A percentile compares a stretch with the other conserved stretches of the same genome.
These are phyloP conservation scores for Paxillus ammoniavirescens DNA, from an alignment of 768 basidiomycete genomes.

Conservation along the genomic window DNA sequence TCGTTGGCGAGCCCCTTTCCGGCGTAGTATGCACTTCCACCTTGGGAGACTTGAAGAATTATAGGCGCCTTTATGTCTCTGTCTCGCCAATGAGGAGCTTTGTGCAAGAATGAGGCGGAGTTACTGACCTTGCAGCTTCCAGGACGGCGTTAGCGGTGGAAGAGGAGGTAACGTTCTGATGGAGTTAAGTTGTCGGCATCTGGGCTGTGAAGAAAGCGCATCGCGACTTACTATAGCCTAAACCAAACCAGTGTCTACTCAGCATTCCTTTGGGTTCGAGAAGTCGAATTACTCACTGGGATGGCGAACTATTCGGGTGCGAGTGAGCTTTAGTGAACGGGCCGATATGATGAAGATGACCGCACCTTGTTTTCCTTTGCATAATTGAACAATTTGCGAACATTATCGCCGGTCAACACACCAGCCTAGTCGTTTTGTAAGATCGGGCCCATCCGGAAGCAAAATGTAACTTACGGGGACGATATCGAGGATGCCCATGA, in stretches of 20 bases:
- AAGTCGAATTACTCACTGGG: conserved; percentile 53
- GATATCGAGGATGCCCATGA: conserved; percentile 81
- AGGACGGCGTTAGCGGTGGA: conserved; percentile 93
- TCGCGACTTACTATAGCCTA: conserved; percentile 73
- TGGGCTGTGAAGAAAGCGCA: background rate
- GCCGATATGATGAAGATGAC: background rate
- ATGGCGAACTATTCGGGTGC: conserved; percentile 64
- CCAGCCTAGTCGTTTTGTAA: conserved; percentile 59
- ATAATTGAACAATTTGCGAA: conserved; percentile 93
- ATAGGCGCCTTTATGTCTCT: conserved; percentile 97
- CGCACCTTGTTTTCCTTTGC: conserved; percentile 83
- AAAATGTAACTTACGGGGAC: conserved; percentile 63
- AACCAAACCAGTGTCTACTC: conserved; percentile 1
- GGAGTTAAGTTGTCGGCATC: conserved; percentile 1
- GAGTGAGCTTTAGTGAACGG: conserved; percentile 10
- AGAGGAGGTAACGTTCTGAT: conserved; percentile 93
- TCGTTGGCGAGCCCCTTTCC: conserved; percentile 96
- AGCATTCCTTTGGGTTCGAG: background rate
- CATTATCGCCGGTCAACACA: conserved; percentile 93
- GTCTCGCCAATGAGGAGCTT: background rate
- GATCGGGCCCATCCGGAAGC: background rate
- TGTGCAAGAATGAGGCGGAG: conserved; percentile 2
- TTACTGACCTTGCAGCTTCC: conserved; percentile 83
- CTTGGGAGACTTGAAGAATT: conserved; percentile 97
- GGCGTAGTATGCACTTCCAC: conserved; percentile 93